Evolutionary conservation across 257 asterid species (phyloP).

Genomic region (Solanum clarkiae): DNA sequence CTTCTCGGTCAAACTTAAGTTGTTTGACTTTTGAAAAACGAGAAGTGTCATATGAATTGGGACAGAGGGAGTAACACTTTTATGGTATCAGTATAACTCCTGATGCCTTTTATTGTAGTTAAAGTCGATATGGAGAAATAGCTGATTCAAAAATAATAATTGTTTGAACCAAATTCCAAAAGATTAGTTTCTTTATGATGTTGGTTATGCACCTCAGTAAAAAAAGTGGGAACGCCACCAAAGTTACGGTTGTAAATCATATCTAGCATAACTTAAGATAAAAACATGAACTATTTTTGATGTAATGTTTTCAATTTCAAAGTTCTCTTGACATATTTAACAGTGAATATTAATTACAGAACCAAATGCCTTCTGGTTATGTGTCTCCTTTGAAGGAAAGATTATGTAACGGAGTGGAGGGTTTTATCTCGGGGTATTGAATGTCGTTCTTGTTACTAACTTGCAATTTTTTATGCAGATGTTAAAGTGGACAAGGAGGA

Average conservation of each 20-base stretch:
- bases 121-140: background rate
- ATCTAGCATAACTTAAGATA: background rate
- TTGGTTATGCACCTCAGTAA: background rate
- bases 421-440: background rate
- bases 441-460: background rate
- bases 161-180: background rate
- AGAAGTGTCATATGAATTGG: no score
- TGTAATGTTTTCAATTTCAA: background rate
- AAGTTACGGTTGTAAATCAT: background rate
- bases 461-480: constrained; percentile 22
- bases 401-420: background rate
- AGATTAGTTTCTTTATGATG: background rate
- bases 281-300: background rate
- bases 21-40: no score
- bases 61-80: background rate
- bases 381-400: background rate
- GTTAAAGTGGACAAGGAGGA: constrained; percentile 62
- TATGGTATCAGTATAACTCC: background rate
- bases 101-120: background rate
- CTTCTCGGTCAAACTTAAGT: no score
- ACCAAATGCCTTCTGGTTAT: background rate
- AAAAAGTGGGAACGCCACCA: background rate
- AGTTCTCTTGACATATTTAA: background rate
- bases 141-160: background rate
- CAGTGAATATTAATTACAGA: background rate